Conservation (phyloP, 306 rosid genomes). For the Psophocarpus tetragonolobus region DNA sequence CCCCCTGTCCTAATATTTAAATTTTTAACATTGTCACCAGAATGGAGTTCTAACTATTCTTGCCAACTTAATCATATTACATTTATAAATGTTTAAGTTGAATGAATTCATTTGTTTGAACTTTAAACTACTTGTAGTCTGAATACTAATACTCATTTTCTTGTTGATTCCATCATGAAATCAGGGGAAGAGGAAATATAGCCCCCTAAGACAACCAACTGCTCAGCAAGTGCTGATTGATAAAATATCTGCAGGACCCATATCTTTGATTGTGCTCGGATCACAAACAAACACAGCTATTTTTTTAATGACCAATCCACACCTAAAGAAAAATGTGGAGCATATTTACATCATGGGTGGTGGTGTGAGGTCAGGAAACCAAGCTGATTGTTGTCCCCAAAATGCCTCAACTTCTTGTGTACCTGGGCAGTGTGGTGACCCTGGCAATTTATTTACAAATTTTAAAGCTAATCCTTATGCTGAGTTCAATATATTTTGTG, state of each 20-base stretch:
- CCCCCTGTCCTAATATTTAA: too few species aligned
- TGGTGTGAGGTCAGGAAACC: slow-evolving; percentile 69
- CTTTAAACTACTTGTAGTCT: slow-evolving; percentile 1
- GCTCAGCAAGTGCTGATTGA: slow-evolving; percentile 85
- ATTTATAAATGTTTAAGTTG: too few species aligned
- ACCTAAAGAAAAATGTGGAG: slow-evolving; percentile 70
- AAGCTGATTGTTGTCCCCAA: slow-evolving; percentile 28
- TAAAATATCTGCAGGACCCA: slow-evolving; percentile 78
- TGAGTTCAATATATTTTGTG: slow-evolving; percentile 84
- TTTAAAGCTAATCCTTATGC: slow-evolving; percentile 78
- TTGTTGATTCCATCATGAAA: slow-evolving; percentile 27
- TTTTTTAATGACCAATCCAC: slow-evolving; percentile 78
- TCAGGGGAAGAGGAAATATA: slow-evolving; percentile 80
- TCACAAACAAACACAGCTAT: slow-evolving; percentile 77
- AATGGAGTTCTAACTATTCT: not conserved
- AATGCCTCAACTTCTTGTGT: too few species aligned
- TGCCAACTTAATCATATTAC: not conserved
- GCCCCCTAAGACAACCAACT: slow-evolving; percentile 67
- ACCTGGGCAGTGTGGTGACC: slow-evolving; percentile 40
- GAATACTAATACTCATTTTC: slow-evolving; percentile 14
- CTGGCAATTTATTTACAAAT: slow-evolving; percentile 69
- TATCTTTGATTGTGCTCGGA: slow-evolving; percentile 62
- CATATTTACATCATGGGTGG: slow-evolving; percentile 91
- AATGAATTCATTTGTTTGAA: slow-evolving; percentile 2
- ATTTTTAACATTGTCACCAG: too few species aligned